Evolutionary conservation across 1,284 basidiomycete genomes (phyloP).

Genomic region (Moesziomyces parantarcticus): DNA sequence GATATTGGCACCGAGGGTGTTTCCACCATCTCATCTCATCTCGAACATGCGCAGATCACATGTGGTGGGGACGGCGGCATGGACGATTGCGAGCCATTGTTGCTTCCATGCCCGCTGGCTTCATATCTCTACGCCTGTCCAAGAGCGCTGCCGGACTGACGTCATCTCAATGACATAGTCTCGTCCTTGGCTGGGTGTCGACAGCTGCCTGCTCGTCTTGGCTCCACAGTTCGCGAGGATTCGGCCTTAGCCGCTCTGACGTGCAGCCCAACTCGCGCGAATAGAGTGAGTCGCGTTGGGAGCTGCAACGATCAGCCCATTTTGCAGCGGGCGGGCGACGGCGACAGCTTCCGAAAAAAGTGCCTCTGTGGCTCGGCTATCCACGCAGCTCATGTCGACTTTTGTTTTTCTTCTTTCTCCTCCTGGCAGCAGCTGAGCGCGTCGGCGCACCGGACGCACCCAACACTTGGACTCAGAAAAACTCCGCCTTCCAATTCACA

Average conservation of each 20-base stretch:
- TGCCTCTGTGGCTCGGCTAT: background rate
- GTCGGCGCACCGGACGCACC: no score
- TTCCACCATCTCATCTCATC: background rate
- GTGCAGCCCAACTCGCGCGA: no score
- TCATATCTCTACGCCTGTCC: background rate
- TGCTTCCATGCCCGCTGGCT: background rate
- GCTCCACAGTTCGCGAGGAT: no score
- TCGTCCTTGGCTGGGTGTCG: background rate
- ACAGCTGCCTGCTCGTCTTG: no score
- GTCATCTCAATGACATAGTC: background rate
- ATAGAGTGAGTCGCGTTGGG: no score
- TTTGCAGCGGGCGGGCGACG: background rate
- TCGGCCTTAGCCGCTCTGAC: no score
- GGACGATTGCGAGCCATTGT: background rate
- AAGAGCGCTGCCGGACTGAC: background rate
- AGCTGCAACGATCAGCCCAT: background rate
- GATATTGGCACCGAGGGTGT: no score
- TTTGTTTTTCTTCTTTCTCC: background rate
- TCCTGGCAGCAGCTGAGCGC: no score
- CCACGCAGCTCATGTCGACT: background rate
- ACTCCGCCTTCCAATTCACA: background rate
- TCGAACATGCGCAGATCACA: background rate
- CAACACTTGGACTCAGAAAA: background rate
- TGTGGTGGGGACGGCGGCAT: background rate
- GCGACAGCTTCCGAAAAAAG: background rate